These are phyloP conservation scores for Penicillium sp. DNA, from an alignment of 2,329 filamentous ascomycete species.

Conservation along the genomic window DNA sequence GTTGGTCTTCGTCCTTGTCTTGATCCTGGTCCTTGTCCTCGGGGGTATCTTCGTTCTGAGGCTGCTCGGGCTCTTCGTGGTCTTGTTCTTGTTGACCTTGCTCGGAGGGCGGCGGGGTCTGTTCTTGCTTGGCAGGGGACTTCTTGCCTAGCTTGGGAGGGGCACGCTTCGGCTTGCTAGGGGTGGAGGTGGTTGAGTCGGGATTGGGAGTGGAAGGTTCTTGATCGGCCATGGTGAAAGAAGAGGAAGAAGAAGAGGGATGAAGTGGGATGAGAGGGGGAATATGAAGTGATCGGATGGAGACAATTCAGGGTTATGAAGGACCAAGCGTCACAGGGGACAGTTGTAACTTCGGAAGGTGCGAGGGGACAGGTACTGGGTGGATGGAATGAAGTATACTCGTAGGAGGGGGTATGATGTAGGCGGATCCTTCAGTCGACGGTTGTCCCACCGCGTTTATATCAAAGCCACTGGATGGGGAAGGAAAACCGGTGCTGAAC, in stretches of 20 bases:
- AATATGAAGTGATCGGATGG: constrained; percentile 28
- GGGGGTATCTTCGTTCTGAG: background rate
- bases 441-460: constrained; percentile 21
- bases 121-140: constrained; percentile 29
- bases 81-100: constrained; percentile 21
- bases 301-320: constrained; percentile 19
- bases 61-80: constrained; percentile 6
- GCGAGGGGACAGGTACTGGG: constrained; percentile 2
- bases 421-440: constrained; percentile 9
- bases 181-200: constrained; percentile 19
- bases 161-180: constrained; percentile 30
- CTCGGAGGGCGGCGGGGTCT: constrained; percentile 29
- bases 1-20: constrained; percentile 7
- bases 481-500: constrained; percentile 20
- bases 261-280: constrained; percentile 1
- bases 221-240: constrained; percentile 35
- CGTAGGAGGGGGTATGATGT: constrained; percentile 21
- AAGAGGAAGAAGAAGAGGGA: constrained; percentile 21
- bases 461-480: constrained; percentile 12
- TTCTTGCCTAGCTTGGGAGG: constrained; percentile 37
- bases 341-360: background rate
- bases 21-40: constrained; percentile 9
- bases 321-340: constrained; percentile 24
- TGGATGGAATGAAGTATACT: no score
- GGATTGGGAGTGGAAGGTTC: constrained; percentile 25